These are phyloP conservation scores for Piper betle DNA, from an alignment of 164 flowering plant species.

Conservation along the genomic window DNA sequence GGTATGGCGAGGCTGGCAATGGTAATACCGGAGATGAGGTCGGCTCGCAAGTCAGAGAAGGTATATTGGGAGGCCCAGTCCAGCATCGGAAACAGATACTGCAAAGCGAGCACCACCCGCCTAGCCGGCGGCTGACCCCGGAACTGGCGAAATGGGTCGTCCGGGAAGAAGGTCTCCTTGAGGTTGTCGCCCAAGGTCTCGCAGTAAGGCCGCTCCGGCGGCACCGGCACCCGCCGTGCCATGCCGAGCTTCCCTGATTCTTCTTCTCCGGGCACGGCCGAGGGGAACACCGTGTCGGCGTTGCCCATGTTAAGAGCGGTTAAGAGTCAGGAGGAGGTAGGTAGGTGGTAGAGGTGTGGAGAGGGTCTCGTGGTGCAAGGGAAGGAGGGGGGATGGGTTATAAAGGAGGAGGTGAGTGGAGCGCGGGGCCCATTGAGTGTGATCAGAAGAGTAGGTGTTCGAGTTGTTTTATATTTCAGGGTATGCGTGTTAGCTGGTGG, in stretches of 20 bases:
- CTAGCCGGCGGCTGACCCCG: slow-evolving; percentile 37
- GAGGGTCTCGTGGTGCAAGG: neutral
- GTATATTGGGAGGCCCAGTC: slow-evolving; percentile 85
- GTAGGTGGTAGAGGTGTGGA: neutral
- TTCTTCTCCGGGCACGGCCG: neutral
- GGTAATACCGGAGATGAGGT: slow-evolving; percentile 78
- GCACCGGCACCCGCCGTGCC: slow-evolving; percentile 36
- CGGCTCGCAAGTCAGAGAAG: slow-evolving; percentile 51
- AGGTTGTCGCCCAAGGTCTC: slow-evolving; percentile 32
- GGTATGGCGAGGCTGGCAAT: slow-evolving; percentile 95
- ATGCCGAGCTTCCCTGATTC: too few species aligned
- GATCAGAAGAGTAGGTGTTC: neutral
- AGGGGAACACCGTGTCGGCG: slow-evolving; percentile 10
- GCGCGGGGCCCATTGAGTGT: neutral
- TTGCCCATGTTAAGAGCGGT: slow-evolving; percentile 10
- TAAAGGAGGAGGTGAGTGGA: slow-evolving; percentile 2
- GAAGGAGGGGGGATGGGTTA: slow-evolving; percentile 1
- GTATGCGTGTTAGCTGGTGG: neutral
- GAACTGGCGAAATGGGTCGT: slow-evolving; percentile 82
- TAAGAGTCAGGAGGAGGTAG: neutral
- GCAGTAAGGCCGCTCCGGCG: slow-evolving; percentile 64
- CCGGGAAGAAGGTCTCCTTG: slow-evolving; percentile 91
- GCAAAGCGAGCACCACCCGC: slow-evolving; percentile 37
- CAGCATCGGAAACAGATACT: slow-evolving; percentile 62
- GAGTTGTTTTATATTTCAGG: neutral